Percentiles rank a stretch among this genome's conserved stretches.
These are phyloP conservation scores for Verticillium tricorpus DNA, from an alignment of 2,329 filamentous ascomycete genomes.

Conservation along the genomic window DNA sequence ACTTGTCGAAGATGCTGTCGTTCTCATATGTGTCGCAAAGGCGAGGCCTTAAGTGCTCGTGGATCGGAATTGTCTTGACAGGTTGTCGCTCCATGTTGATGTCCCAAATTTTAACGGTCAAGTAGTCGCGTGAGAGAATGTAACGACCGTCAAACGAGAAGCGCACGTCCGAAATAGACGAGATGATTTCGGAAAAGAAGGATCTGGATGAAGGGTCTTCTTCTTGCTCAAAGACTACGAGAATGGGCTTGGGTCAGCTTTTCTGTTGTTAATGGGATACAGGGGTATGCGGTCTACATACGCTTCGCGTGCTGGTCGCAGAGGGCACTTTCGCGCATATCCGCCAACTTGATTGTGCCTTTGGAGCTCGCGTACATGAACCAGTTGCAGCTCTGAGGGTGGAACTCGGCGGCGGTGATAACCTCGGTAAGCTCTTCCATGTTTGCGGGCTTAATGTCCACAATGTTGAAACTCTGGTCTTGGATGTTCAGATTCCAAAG, in stretches of 20 bases:
- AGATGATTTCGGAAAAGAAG: conserved; percentile 99
- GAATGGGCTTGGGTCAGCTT: background rate
- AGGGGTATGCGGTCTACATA: conserved; percentile 41
- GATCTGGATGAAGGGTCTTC: conserved; percentile 95
- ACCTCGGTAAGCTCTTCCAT: conserved; percentile 99
- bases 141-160: conserved; percentile 96
- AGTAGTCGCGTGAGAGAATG: conserved; percentile 94
- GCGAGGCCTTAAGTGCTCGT: conserved; percentile 90
- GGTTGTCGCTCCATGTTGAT: conserved; percentile 98
- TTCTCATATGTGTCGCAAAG: conserved; percentile 99
- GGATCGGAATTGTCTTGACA: conserved; percentile 97
- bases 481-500: conserved; percentile 99
- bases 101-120: conserved; percentile 99
- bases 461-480: conserved; percentile 99
- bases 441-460: conserved; percentile 98
- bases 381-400: conserved; percentile 96
- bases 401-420: conserved; percentile 96
- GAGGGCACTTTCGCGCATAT: conserved; percentile 95
- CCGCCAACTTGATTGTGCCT: conserved; percentile 96
- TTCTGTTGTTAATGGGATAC: background rate
- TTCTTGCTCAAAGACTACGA: conserved; percentile 92
- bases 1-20: conserved; percentile 99
- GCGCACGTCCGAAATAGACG: conserved; percentile 96
- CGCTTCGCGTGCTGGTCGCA: conserved; percentile 95
- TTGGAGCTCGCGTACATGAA: conserved; percentile 99